Evolutionary conservation across 2,329 filamentous ascomycete genomes (phyloP).

Genomic region (Fusarium acutatum): DNA sequence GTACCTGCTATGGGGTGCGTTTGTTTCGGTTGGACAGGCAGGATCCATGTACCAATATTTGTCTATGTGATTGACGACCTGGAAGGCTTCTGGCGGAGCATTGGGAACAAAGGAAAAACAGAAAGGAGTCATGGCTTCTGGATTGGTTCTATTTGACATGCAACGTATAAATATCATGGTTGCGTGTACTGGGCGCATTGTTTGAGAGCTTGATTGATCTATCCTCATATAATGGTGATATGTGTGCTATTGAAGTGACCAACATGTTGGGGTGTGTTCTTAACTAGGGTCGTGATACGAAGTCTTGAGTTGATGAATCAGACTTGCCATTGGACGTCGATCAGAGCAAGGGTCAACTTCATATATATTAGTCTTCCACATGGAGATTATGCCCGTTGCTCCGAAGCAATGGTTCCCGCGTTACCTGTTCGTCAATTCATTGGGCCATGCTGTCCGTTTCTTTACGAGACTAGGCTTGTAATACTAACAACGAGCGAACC

Average conservation of each 20-base stretch:
- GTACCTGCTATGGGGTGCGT: conserved; percentile 4
- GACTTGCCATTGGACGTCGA: neutral
- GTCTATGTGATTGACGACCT: conserved; percentile 26
- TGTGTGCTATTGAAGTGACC: neutral
- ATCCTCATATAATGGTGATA: neutral
- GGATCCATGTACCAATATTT: conserved; percentile 33
- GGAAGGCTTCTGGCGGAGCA: conserved; percentile 13
- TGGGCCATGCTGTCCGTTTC: neutral
- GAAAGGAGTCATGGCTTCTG: conserved; percentile 19
- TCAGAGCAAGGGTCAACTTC: neutral
- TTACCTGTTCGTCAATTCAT: neutral
- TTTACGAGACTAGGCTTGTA: neutral
- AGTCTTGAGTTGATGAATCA: neutral
- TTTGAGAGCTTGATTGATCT: neutral
- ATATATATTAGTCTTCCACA: neutral
- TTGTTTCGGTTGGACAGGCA: conserved; percentile 16
- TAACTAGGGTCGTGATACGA: neutral
- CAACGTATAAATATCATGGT: conserved; percentile 26
- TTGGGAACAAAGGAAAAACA: conserved; percentile 20
- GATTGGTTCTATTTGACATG: neutral
- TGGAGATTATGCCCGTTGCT: neutral
- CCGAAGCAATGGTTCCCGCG: neutral
- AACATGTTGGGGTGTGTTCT: neutral
- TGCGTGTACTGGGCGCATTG: conserved; percentile 7
- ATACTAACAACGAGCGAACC: neutral